Evolutionary conservation across 192 early-diverging fungal species (phyloP), one percentile per base, ranked within the genome.

Genomic region (Radiomyces spectabilis): DNA sequence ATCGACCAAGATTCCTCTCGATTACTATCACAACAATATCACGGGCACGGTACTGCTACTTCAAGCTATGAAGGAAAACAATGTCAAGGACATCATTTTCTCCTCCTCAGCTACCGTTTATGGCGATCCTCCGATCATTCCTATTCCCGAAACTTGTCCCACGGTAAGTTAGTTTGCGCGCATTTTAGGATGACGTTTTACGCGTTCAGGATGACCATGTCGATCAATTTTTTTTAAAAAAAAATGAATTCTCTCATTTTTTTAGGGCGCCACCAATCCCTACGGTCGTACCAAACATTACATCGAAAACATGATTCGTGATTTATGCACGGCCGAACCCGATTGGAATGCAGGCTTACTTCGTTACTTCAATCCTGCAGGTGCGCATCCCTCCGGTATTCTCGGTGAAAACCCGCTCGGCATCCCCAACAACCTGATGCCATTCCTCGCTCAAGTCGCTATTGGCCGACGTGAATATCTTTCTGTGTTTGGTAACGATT

Each of bases 341-440:
- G 73, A 78, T 16, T 83, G 78, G 79, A 83, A 84, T 46, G 78
- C 78, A 13, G 74, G 81, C 56, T 70, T 87, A 45, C 77, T 88
- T 40, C 72, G 96, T n/a, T 99, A 97, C 73, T 99, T 99, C 51
- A 99, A 99, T 70, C 91, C 96, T 7, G 88, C 88, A 26, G 96
- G 96, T 44, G 96, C 96, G 3, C 91, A 99, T 71, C 80, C 75
- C 53, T 81, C 89, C 16, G 95, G 95, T 35, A 75, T 82, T 25
- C 92, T 97, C 63, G 96, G 96, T 40, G 96, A 99, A 59, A 88
- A 96, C 59, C 88, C 86, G 10, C 77, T 83, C 59, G 83, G 83
- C 41, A 82, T 86, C 21, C 91, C 92, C 49, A 93, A 87, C 63
- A 92, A 99, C 70, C 75, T 99, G 51, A 96, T 99, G 81, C 96